phyloP scores from a whole-genome alignment of 345 rosid genomes.

The Eucalyptus camaldulensis region DNA sequence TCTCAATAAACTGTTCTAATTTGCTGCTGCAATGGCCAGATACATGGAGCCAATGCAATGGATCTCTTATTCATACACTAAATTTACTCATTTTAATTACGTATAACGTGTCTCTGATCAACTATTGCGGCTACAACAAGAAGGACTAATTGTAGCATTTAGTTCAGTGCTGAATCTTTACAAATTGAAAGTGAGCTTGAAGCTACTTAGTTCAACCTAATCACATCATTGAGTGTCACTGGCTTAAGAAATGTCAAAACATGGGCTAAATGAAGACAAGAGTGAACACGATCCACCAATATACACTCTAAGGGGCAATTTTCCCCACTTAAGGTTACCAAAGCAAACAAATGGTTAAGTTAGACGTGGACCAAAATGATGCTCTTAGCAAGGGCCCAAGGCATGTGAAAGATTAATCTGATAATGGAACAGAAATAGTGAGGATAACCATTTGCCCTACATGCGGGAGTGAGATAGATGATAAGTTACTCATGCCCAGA shows the following conservation, averaged over 20 bases:
- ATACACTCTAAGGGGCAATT: background rate
- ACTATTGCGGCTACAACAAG: background rate
- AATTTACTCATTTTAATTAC: background rate
- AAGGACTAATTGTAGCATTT: background rate
- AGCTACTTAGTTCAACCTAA: too few species aligned
- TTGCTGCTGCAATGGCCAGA: background rate
- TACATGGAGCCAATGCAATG: background rate
- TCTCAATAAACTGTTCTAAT: background rate
- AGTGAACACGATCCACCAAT: background rate
- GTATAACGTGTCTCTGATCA: background rate
- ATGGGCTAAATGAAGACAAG: background rate
- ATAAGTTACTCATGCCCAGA: background rate
- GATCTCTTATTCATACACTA: background rate
- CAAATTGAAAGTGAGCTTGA: background rate
- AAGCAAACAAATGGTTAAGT: background rate
- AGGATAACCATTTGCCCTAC: background rate
- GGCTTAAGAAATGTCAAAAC: background rate
- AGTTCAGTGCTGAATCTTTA: background rate
- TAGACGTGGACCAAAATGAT: background rate
- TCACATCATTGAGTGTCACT: background rate
- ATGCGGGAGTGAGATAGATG: background rate
- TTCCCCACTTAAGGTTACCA: background rate
- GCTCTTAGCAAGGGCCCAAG: background rate
- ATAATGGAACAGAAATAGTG: background rate
- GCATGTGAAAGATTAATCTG: background rate